Evolutionary conservation across 2,329 filamentous ascomycete species (phyloP), one percentile per base, ranked within the genome.

Genomic region (Zymoseptoria brevis): DNA sequence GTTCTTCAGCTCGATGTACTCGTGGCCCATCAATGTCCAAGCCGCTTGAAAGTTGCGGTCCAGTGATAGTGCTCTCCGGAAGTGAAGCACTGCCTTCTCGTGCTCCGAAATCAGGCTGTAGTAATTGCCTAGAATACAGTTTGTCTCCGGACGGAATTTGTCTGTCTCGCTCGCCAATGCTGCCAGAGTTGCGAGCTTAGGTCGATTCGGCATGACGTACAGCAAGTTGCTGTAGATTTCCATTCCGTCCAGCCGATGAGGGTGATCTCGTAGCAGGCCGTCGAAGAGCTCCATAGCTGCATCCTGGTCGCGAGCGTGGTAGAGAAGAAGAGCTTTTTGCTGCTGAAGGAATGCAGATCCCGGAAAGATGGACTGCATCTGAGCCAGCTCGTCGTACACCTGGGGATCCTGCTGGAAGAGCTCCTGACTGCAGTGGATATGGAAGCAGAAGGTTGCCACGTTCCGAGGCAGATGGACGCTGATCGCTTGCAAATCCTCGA

Each of bases 1-100:
- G 72, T 99, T 99, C 71, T 97, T 99, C 75, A 99, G 86, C 74
- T 99, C 94, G 57, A 97, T 91, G 68, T 96, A 99, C 73, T 99
- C 94, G 74, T 99, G 94, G 1, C 94, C 94, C 93, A 99, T 97
- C 1, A 99, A 80, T 0, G 94, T 99, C 94, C 94, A 99, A 1
- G 94, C 94, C 0, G 91, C 95, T 16, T 96, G 81, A 72, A 94
- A 99, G 24, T 86, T 87, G 8, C 93, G 86, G 71, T 99, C 94
- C 0, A 99, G 80, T 0, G 90, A 95, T 19, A 99, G 77, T 0
- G 94, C 94, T 21, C 94, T 87, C 3, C 94, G 88, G 78, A 99
- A 99, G 75, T 97, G 97, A 76, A 96, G 91, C 56, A 99, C 92
- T 0, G 94, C 93, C 72, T 99, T 99, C 73, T 99, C 94, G 72